Evolutionary conservation across 2,329 filamentous ascomycete genomes (phyloP).

Genomic region (Fusarium kyushuense): DNA sequence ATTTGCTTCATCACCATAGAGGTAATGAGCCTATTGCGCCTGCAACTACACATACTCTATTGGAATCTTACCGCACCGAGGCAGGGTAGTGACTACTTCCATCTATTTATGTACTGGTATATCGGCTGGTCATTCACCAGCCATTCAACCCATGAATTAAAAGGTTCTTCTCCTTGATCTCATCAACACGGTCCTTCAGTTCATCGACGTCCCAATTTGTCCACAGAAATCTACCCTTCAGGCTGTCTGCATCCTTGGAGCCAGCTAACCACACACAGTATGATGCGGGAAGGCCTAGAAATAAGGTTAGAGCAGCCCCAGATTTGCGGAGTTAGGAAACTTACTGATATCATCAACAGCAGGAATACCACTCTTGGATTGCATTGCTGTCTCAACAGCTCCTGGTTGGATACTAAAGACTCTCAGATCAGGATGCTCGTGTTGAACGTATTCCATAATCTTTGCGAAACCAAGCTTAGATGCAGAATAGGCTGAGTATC

Average conservation of each 20-base stretch:
- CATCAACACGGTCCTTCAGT: neutral
- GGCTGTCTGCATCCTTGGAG: neutral
- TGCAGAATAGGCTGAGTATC: conserved; percentile 6
- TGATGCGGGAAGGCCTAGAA: conserved; percentile 4
- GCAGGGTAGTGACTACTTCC: too few species aligned
- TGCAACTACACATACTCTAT: too few species aligned
- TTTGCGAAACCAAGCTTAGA: conserved; percentile 15
- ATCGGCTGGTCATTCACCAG: too few species aligned
- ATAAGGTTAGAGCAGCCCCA: neutral
- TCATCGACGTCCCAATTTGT: conserved; percentile 13
- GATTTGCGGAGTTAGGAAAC: rapidly evolving
- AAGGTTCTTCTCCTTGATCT: neutral
- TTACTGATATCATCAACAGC: conserved; percentile 2
- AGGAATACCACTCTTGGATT: conserved; percentile 1
- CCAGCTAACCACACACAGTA: conserved; percentile 12
- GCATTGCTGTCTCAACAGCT: conserved; percentile 12
- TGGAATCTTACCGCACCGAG: too few species aligned
- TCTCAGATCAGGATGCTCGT: neutral
- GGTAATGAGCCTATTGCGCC: neutral
- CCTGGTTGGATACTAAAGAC: conserved; percentile 11
- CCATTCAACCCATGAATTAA: neutral
- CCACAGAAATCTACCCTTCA: conserved; percentile 14
- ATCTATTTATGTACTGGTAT: too few species aligned
- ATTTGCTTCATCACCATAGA: neutral
- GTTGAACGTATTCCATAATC: conserved; percentile 1